Percentiles rank a stretch among this genome's conserved stretches.
Conservation (phyloP, 768 basidiomycete genomes). For the Leccinum boreale region DNA sequence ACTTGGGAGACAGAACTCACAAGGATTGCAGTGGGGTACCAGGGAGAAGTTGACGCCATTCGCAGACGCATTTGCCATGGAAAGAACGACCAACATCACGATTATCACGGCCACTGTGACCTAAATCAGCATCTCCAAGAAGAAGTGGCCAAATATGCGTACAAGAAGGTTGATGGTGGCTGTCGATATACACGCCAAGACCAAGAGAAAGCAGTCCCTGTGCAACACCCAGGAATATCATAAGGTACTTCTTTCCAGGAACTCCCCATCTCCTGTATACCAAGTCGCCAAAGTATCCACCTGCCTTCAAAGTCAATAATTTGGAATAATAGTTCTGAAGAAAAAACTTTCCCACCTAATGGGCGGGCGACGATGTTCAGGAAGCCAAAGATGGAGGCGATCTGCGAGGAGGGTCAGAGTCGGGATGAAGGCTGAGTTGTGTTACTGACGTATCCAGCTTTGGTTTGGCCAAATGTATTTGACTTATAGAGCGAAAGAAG, state of each 20-base stretch:
- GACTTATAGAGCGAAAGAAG: conserved; percentile 39
- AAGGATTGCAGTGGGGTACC: conserved; percentile 47
- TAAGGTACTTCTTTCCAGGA: conserved; percentile 47
- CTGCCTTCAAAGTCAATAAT: conserved; percentile 6
- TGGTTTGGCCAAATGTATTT: conserved; percentile 42
- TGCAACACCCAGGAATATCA: conserved; percentile 39
- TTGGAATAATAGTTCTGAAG: not conserved
- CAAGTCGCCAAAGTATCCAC: conserved; percentile 46
- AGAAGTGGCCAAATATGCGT: not conserved
- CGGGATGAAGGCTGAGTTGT: conserved; percentile 16
- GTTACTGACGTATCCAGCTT: conserved; percentile 50
- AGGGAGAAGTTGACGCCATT: conserved; percentile 53
- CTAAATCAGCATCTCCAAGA: not conserved
- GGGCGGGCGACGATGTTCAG: conserved; percentile 52
- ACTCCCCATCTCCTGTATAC: conserved; percentile 42
- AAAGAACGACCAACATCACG: conserved; percentile 38
- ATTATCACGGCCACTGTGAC: conserved; percentile 33
- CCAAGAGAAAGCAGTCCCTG: conserved; percentile 45
- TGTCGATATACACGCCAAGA: conserved; percentile 44
- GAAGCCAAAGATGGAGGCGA: conserved; percentile 39
- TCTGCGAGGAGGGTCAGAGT: conserved; percentile 9
- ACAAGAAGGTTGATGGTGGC: conserved; percentile 19
- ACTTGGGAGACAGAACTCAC: conserved; percentile 21
- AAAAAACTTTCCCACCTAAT: conserved; percentile 22
- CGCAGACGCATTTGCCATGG: conserved; percentile 37